Percentiles rank a stretch among this genome's conserved stretches.
Evolutionary conservation across 2,329 filamentous ascomycete species (phyloP).

Genomic region (Ophiocordyceps camponoti-leonardi): DNA sequence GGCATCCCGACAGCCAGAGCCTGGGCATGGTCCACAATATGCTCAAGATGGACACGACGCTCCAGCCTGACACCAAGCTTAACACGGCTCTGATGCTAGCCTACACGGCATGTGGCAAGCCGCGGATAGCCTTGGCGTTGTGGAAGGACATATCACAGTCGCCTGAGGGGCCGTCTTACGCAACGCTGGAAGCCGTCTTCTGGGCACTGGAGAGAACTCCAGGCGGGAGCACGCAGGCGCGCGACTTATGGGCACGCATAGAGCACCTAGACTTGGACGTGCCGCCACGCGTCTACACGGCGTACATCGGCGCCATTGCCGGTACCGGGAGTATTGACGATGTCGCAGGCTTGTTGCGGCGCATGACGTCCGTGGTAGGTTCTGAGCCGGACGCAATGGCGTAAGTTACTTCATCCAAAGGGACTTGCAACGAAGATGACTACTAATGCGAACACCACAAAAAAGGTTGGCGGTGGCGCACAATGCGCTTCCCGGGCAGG

Average conservation of each 20-base stretch:
- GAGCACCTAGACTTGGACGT: constrained; percentile 63
- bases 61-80: constrained; percentile 60
- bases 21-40: constrained; percentile 75
- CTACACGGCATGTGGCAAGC: constrained; percentile 52
- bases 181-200: constrained; percentile 66
- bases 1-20: constrained; percentile 34
- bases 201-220: constrained; percentile 52
- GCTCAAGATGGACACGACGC: constrained; percentile 75
- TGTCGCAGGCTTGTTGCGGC: constrained; percentile 46
- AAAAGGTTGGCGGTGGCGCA: constrained; percentile 58
- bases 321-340: constrained; percentile 55
- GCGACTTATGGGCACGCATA: constrained; percentile 54
- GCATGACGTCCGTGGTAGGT: constrained; percentile 50
- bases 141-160: constrained; percentile 75
- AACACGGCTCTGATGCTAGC: constrained; percentile 80
- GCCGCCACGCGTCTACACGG: constrained; percentile 53
- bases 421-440: background rate
- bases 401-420: constrained; percentile 34
- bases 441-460: background rate
- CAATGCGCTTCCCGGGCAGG: constrained; percentile 50
- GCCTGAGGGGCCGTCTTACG: constrained; percentile 71
- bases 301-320: constrained; percentile 62
- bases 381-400: constrained; percentile 50
- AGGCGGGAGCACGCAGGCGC: constrained; percentile 40
- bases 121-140: constrained; percentile 53